Evolutionary conservation across 768 basidiomycete species (phyloP).

Genomic region (Boletus tylopilopsis): DNA sequence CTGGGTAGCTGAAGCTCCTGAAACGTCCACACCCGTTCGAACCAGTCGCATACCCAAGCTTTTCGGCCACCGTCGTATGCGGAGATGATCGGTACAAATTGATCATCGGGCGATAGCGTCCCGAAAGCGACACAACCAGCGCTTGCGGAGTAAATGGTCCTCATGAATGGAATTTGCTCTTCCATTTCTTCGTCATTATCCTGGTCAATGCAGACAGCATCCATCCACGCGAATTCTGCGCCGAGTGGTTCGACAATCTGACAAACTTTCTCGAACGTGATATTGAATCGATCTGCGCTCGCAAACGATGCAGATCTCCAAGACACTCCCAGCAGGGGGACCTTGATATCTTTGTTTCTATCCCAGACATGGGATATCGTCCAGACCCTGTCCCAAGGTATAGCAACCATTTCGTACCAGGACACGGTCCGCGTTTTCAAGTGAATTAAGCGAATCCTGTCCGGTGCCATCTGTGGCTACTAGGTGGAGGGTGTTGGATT

Average conservation of each 20-base stretch:
- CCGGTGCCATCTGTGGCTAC: neutral
- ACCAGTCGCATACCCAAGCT: slow-evolving; percentile 12
- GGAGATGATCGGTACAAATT: neutral
- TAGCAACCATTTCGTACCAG: neutral
- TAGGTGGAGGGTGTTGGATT: neutral
- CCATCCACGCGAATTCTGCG: slow-evolving; percentile 8
- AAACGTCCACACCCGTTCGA: slow-evolving; percentile 14
- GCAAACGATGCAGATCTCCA: slow-evolving; percentile 7
- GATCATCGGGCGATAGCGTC: neutral
- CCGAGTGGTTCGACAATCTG: neutral
- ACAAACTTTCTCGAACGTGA: neutral
- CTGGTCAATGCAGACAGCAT: slow-evolving; percentile 9
- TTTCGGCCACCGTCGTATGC: slow-evolving; percentile 5
- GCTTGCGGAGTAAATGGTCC: slow-evolving; percentile 3
- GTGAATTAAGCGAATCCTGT: slow-evolving; percentile 1
- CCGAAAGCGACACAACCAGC: slow-evolving; percentile 12
- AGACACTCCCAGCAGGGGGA: slow-evolving; percentile 1
- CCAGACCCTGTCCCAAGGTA: slow-evolving; percentile 7
- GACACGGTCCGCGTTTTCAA: neutral
- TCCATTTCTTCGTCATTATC: neutral
- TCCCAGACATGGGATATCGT: slow-evolving; percentile 11
- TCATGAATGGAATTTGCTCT: slow-evolving; percentile 7
- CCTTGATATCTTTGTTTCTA: neutral
- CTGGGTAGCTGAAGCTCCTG: slow-evolving; percentile 11
- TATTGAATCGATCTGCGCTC: slow-evolving; percentile 2